These are phyloP conservation scores for Sporothrix globosa DNA, from an alignment of 2,329 filamentous ascomycete species.

Conservation along the genomic window DNA sequence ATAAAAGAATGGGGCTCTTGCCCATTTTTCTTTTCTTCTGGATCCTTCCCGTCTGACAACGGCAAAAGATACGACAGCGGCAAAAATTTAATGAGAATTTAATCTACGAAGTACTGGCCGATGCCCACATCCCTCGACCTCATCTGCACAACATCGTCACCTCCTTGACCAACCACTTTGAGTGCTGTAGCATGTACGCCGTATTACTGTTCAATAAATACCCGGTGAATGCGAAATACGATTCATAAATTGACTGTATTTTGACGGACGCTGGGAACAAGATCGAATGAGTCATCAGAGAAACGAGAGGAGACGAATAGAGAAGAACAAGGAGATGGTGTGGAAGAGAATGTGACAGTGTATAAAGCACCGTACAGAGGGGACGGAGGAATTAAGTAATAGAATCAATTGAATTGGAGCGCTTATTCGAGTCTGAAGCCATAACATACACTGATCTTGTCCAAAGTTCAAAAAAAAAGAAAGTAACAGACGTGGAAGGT, in stretches of 20 bases:
- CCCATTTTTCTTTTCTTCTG: slow-evolving; percentile 11
- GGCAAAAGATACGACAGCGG: slow-evolving; percentile 5
- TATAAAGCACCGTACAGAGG: background rate
- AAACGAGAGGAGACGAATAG: background rate
- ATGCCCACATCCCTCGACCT: slow-evolving; percentile 16
- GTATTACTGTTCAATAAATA: background rate
- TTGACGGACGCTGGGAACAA: no score
- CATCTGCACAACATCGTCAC: background rate
- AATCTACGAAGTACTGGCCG: slow-evolving; percentile 26
- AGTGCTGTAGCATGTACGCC: background rate
- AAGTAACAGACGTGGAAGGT: background rate
- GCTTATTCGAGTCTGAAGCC: no score
- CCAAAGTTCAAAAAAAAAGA: background rate
- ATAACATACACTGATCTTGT: no score
- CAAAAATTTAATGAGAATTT: slow-evolving; percentile 13
- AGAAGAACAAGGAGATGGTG: background rate
- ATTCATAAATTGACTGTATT: no score
- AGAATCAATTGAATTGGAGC: background rate
- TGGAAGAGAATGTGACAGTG: background rate
- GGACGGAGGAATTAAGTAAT: background rate
- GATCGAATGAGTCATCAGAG: background rate
- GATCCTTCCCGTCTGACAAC: slow-evolving; percentile 19
- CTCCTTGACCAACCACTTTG: background rate
- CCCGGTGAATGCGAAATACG: no score
- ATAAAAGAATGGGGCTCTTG: slow-evolving; percentile 17